A percentile compares a stretch with the other conserved stretches of the same genome.
These are phyloP conservation scores for Yamadazyma trypodendri DNA, from an alignment of 1,139 yeast species.

Conservation along the genomic window DNA sequence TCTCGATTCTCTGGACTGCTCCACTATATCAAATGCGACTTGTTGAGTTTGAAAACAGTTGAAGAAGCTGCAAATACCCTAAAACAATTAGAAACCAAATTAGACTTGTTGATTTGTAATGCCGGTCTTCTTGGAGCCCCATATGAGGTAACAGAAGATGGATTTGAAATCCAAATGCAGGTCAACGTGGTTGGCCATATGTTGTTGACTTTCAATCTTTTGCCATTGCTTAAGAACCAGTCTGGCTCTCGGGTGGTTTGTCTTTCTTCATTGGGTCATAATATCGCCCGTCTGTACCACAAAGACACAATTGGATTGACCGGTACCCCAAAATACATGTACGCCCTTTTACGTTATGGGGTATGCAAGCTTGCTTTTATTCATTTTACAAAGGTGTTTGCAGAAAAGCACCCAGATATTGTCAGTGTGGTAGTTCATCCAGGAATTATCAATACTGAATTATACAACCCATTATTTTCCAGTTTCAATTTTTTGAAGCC, in stretches of 20 bases:
- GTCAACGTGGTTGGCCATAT: conserved; percentile 38
- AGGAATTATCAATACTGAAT: conserved; percentile 38
- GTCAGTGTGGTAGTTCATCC: conserved; percentile 40
- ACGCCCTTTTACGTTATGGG: conserved; percentile 37
- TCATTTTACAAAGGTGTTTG: conserved; percentile 29
- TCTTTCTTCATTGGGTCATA: conserved; percentile 38
- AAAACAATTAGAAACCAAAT: conserved; percentile 22
- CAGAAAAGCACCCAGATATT: conserved; percentile 30
- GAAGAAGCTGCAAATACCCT: conserved; percentile 29
- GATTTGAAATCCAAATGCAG: conserved; percentile 43
- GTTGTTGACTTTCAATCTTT: conserved; percentile 29
- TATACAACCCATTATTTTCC: conserved; percentile 25
- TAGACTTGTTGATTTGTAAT: conserved; percentile 39
- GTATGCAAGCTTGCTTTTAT: conserved; percentile 34
- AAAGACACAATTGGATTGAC: conserved; percentile 26
- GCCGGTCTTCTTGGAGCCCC: conserved; percentile 47
- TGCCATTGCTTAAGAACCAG: conserved; percentile 28
- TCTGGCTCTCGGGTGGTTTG: conserved; percentile 32
- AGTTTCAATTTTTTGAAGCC: conserved; percentile 18
- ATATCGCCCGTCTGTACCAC: conserved; percentile 21
- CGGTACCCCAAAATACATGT: conserved; percentile 23
- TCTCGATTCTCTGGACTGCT: conserved; percentile 26
- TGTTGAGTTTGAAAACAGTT: conserved; percentile 31
- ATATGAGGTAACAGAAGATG: conserved; percentile 34
- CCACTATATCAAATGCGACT: conserved; percentile 30